These are phyloP conservation scores for Stereum hirsutum DNA, from an alignment of 1,284 basidiomycete species.

Conservation along the genomic window DNA sequence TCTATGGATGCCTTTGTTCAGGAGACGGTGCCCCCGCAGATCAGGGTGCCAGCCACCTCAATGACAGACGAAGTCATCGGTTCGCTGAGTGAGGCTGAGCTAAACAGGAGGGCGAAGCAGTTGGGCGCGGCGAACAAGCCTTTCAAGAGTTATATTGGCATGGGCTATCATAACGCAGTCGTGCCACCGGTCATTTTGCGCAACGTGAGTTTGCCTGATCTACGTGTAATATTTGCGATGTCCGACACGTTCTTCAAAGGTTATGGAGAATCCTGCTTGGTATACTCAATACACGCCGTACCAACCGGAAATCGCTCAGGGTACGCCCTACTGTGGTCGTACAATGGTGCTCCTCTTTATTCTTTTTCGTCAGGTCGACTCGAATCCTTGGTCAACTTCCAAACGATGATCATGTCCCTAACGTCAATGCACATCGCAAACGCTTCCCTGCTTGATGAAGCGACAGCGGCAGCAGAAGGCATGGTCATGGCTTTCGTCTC, in stretches of 20 bases:
- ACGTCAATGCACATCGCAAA: constrained; percentile 95
- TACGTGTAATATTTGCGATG: not conserved
- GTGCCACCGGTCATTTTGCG: constrained; percentile 90
- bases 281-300: constrained; percentile 97
- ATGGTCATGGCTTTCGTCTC: constrained; percentile 79
- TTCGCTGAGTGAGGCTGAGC: constrained; percentile 81
- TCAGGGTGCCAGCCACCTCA: constrained; percentile 57
- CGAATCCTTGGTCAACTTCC: constrained; percentile 95
- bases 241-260: constrained; percentile 28
- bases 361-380: constrained; percentile 57
- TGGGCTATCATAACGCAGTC: constrained; percentile 95
- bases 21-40: constrained; percentile 72
- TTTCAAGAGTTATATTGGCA: constrained; percentile 92
- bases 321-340: constrained; percentile 27
- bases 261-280: constrained; percentile 97
- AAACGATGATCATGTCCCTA: constrained; percentile 93
- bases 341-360: constrained; percentile 1
- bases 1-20: constrained; percentile 82
- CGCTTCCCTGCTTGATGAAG: constrained; percentile 86
- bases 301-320: constrained; percentile 91
- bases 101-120: constrained; percentile 68
- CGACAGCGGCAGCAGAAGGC: constrained; percentile 88
- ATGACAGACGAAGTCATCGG: constrained; percentile 65
- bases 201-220: constrained; percentile 46
- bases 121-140: constrained; percentile 75